Percentiles rank a stretch among this genome's conserved stretches.
Conservation (phyloP, 2,329 filamentous ascomycete species). For the Stemphylium lycopersici region DNA sequence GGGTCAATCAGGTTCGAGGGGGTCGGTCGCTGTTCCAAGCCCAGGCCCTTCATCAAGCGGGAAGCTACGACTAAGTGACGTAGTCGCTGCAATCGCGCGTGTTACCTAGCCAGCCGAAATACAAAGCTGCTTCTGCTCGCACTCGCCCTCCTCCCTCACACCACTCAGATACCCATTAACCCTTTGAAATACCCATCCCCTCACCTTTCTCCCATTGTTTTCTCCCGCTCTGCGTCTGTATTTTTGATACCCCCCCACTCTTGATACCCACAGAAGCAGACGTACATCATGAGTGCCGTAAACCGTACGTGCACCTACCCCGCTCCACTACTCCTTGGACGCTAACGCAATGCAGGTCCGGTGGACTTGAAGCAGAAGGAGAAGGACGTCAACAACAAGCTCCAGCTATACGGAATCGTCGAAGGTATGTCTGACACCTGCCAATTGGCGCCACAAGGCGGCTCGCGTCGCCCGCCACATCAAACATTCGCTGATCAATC, state of each 20-base stretch:
- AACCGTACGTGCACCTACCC: conserved; percentile 28
- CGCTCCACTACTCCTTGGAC: conserved; percentile 52
- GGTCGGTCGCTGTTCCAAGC: conserved; percentile 8
- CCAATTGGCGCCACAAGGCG: neutral
- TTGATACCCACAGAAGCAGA: conserved; percentile 33
- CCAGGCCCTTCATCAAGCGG: conserved; percentile 10
- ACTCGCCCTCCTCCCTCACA: conserved; percentile 10
- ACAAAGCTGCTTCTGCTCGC: conserved; percentile 26
- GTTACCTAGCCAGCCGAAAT: conserved; percentile 22
- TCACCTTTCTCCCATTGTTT: conserved; percentile 25
- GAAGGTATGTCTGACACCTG: conserved; percentile 55
- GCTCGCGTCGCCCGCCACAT: neutral
- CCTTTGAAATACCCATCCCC: conserved; percentile 10
- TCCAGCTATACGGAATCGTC: conserved; percentile 92
- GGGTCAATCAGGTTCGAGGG: conserved; percentile 8
- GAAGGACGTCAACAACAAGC: conserved; percentile 85
- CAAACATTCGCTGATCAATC: conserved; percentile 23
- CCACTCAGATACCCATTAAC: conserved; percentile 14
- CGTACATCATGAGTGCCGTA: conserved; percentile 36
- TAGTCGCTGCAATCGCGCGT: conserved; percentile 21
- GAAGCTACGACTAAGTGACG: conserved; percentile 19
- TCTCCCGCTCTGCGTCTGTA: conserved; percentile 26
- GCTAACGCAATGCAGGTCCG: conserved; percentile 65
- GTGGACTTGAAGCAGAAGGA: conserved; percentile 78
- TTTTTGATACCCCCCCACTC: conserved; percentile 38